Evolutionary conservation across 2,329 filamentous ascomycete species (phyloP), one percentile per base, ranked within the genome.

Genomic region (Leptodontidium sp.): DNA sequence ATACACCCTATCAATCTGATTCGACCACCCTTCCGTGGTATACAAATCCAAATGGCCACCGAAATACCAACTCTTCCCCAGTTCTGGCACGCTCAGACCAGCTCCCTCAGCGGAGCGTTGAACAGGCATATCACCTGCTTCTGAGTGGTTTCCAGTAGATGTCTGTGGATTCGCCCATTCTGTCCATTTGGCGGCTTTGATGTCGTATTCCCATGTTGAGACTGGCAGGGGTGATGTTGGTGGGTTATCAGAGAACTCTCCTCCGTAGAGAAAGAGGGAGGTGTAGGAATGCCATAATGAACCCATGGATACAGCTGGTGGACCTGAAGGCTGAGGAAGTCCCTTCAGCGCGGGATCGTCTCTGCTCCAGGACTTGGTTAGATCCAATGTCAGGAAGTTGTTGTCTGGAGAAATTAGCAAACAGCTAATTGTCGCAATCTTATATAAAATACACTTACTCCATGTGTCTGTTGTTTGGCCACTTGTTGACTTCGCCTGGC

Each of bases 1-100:
- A 76, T 94, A 94, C 0, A 93, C 82, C 5, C 91, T 84, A 0
- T 82, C 80, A 26, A 88, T 83, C 64, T 87, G 84, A 62, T 86
- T 85, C n/a, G 88, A 89, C 92, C 92, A 94, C 14, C 88, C 91
- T 0, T 78, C 79, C 0, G 84, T 77, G 0, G 85, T 87, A 12
- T 80, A 81, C 75, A 80, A 77, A 77, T 94, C 91, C 6, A 92
- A 81, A 78, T 94, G 92, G 0, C 92, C 92, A 32, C 91, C 92
- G 79, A 94, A 94, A 78, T 93, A 94, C 84, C 89, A 94, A 40
- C 90, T 92, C 58, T 90, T 80, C 0, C 91, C 91, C 0, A 93
- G 80, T 65, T 89, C 87, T 0, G 90, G 87, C 0, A 94, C 88
- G 35, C 88, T 91, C 15, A 92, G 80, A 0, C 91, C 91, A 12